Conservation (phyloP, 1,284 basidiomycete species). For the Pseudozyma hubeiensis region DNA sequence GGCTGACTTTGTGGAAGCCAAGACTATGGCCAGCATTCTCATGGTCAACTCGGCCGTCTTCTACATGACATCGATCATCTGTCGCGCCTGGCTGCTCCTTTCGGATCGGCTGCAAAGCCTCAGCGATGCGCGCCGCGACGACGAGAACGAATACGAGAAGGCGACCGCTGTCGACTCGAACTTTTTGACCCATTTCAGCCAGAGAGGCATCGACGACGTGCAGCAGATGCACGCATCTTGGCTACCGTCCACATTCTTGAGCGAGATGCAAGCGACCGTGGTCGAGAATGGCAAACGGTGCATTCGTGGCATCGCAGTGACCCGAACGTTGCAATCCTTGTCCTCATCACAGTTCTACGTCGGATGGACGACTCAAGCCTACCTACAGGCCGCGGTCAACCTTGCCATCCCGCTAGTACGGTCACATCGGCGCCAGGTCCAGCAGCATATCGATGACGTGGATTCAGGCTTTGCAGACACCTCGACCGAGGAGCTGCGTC, state of each 20-base stretch:
- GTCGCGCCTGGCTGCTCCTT: slow-evolving; percentile 30
- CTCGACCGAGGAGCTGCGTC: slow-evolving; percentile 14
- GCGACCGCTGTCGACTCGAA: slow-evolving; percentile 3
- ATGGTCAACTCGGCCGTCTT: slow-evolving; percentile 31
- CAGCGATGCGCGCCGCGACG: slow-evolving; percentile 7
- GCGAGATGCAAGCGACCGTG: slow-evolving; percentile 21
- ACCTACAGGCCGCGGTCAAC: slow-evolving; percentile 27
- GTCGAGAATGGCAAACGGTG: slow-evolving; percentile 19
- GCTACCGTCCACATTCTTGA: slow-evolving; percentile 28
- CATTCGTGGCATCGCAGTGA: slow-evolving; percentile 24
- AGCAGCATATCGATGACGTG: background rate
- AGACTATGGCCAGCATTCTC: slow-evolving; percentile 18
- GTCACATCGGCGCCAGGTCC: slow-evolving; percentile 12
- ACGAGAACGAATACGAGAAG: slow-evolving; percentile 13
- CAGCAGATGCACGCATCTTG: slow-evolving; percentile 27
- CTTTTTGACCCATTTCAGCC: slow-evolving; percentile 25
- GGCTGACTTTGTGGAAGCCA: slow-evolving; percentile 14
- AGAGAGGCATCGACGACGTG: slow-evolving; percentile 19
- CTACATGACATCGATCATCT: slow-evolving; percentile 33
- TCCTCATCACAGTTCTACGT: slow-evolving; percentile 30
- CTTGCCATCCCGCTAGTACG: slow-evolving; percentile 32
- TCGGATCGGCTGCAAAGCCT: slow-evolving; percentile 31
- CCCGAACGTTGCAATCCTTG: slow-evolving; percentile 23
- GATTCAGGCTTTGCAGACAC: background rate
- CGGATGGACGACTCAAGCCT: slow-evolving; percentile 23